Percentiles rank a stretch among this genome's conserved stretches.
Conservation (phyloP, 192 early-diverging fungal genomes). For the Backusella tuberculispora region DNA sequence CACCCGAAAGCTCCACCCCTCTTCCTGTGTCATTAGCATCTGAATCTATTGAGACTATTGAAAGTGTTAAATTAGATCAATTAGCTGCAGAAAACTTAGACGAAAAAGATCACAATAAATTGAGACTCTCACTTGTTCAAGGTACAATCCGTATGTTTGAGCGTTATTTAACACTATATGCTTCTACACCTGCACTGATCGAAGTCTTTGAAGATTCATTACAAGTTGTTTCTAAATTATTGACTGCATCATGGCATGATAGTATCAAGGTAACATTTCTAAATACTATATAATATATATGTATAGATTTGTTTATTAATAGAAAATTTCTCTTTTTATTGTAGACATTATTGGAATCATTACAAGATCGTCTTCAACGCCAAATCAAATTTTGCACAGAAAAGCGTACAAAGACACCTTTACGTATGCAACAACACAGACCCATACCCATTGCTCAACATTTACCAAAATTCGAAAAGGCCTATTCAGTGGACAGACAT, state of each 20-base stretch:
- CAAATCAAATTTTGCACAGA: conserved; percentile 55
- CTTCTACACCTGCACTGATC: conserved; percentile 63
- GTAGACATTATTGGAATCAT: conserved; percentile 37
- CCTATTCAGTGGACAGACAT: conserved; percentile 86
- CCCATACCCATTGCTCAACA: conserved; percentile 87
- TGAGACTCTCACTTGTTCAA: conserved; percentile 45
- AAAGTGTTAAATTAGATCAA: conserved; percentile 25
- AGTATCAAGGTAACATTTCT: conserved; percentile 36
- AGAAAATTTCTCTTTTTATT: neutral
- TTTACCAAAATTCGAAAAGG: conserved; percentile 89
- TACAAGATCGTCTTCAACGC: conserved; percentile 50
- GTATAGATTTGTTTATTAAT: neutral
- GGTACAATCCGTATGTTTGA: conserved; percentile 45
- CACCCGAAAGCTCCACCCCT: conserved; percentile 28
- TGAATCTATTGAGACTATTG: conserved; percentile 5
- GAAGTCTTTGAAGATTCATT: conserved; percentile 59
- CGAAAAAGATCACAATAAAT: conserved; percentile 19
- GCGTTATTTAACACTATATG: conserved; percentile 57
- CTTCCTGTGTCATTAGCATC: conserved; percentile 42
- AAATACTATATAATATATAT: neutral
- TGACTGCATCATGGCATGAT: conserved; percentile 29
- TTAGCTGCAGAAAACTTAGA: conserved; percentile 17
- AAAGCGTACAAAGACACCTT: conserved; percentile 60
- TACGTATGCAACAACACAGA: conserved; percentile 84
- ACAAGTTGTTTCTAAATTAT: conserved; percentile 38